These are phyloP conservation scores for Anthracocystis setariae DNA, from an alignment of 1,284 basidiomycete species.

Conservation along the genomic window DNA sequence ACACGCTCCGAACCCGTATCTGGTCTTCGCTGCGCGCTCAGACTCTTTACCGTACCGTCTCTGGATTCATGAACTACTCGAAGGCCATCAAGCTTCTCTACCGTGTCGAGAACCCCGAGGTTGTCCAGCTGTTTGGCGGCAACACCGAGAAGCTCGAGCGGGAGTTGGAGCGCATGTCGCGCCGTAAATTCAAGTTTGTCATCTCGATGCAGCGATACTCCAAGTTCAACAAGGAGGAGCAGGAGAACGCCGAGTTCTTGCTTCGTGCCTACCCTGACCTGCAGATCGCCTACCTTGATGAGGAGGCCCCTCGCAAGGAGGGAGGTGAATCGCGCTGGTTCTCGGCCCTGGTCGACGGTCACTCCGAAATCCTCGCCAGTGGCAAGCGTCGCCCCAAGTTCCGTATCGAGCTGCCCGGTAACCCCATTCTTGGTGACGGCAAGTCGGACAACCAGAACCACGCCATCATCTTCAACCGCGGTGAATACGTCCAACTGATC, in stretches of 20 bases:
- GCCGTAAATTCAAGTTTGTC: conserved; percentile 98
- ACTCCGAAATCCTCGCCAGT: conserved; percentile 91
- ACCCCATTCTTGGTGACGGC: conserved; percentile 97
- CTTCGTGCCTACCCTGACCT: conserved; percentile 98
- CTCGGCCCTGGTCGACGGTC: conserved; percentile 95
- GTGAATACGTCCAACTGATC: conserved; percentile 97
- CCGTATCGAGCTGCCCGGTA: conserved; percentile 96
- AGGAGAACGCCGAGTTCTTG: conserved; percentile 98
- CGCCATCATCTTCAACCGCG: conserved; percentile 98
- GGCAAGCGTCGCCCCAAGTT: conserved; percentile 94
- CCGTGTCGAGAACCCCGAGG: conserved; percentile 98
- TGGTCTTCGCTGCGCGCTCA: conserved; percentile 98
- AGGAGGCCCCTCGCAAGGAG: conserved; percentile 89
- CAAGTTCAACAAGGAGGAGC: conserved; percentile 99
- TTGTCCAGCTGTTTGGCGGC: conserved; percentile 94
- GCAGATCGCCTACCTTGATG: conserved; percentile 97
- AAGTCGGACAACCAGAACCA: conserved; percentile 99
- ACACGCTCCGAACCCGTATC: conserved; percentile 96
- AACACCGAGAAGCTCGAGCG: conserved; percentile 97
- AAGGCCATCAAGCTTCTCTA: conserved; percentile 99
- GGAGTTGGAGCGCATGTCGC: conserved; percentile 95
- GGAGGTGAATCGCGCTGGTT: conserved; percentile 94
- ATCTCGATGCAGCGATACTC: conserved; percentile 99
- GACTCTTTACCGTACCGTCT: conserved; percentile 97
- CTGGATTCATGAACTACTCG: conserved; percentile 99